Evolutionary conservation across 2,329 filamentous ascomycete species (phyloP).

Genomic region (Fusarium annulatum): DNA sequence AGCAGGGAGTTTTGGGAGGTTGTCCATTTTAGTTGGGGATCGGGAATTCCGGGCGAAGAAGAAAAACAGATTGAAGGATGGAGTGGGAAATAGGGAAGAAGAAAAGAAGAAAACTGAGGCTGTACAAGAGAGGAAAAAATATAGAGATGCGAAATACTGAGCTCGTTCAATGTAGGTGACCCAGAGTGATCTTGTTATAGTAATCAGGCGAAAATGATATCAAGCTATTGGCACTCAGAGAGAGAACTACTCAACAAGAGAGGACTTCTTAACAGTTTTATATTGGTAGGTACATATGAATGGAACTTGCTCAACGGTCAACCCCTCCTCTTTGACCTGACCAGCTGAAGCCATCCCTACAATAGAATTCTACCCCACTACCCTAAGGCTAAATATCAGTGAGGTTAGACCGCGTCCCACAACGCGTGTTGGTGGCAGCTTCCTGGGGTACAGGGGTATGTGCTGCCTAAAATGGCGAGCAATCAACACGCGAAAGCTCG

Average conservation of each 20-base stretch:
- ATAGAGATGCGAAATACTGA: background rate
- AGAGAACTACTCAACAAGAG: background rate
- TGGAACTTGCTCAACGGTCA: background rate
- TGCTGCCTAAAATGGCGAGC: slow-evolving; percentile 41
- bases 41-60: background rate
- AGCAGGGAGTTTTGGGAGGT: slow-evolving; percentile 60
- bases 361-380: slow-evolving; percentile 10
- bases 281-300: slow-evolving; percentile 15
- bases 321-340: background rate
- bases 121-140: background rate
- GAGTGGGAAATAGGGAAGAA: background rate
- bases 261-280: slow-evolving; percentile 31
- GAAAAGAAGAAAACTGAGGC: background rate
- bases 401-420: slow-evolving; percentile 22
- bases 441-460: slow-evolving; percentile 17
- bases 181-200: background rate
- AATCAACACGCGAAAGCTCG: slow-evolving; percentile 41
- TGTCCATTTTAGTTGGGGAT: slow-evolving; percentile 44
- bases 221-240: background rate
- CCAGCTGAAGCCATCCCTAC: slow-evolving; percentile 29
- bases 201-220: background rate
- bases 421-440: slow-evolving; percentile 23
- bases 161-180: background rate
- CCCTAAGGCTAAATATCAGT: slow-evolving; percentile 9
- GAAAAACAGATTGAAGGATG: background rate